phyloP scores from a whole-genome alignment of 768 basidiomycete species.

The Panus rudis region DNA sequence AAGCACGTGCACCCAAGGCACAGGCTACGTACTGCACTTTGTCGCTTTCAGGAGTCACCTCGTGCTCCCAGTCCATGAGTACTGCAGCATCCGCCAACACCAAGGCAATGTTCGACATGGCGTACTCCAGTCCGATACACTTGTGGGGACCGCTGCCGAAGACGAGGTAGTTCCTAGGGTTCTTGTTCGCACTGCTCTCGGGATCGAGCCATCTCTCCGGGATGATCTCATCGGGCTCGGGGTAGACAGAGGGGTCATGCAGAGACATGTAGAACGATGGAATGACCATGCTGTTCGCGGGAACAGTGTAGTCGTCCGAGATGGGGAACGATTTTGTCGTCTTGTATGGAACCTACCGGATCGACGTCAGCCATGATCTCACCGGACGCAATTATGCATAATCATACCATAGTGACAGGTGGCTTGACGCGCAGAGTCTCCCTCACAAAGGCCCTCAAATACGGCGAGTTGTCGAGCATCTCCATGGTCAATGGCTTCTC shows the following conservation, averaged over 20 bases:
- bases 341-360: slow-evolving; percentile 80
- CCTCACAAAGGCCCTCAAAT: slow-evolving; percentile 87
- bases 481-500: slow-evolving; percentile 79
- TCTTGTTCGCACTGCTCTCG: slow-evolving; percentile 65
- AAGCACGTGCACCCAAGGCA: not conserved
- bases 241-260: slow-evolving; percentile 84
- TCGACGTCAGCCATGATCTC: slow-evolving; percentile 9
- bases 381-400: not conserved
- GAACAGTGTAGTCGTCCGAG: slow-evolving; percentile 85
- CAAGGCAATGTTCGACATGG: slow-evolving; percentile 82
- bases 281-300: slow-evolving; percentile 88
- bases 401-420: slow-evolving; percentile 94
- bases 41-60: slow-evolving; percentile 68
- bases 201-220: slow-evolving; percentile 95
- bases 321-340: slow-evolving; percentile 89
- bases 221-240: slow-evolving; percentile 71
- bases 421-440: slow-evolving; percentile 89
- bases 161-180: slow-evolving; percentile 93
- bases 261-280: slow-evolving; percentile 90
- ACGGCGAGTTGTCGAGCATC: slow-evolving; percentile 87
- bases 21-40: slow-evolving; percentile 70
- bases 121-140: slow-evolving; percentile 91
- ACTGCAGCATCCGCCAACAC: slow-evolving; percentile 78
- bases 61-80: slow-evolving; percentile 83
- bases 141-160: slow-evolving; percentile 92